Evolutionary conservation across 805 yeast genomes (phyloP), one percentile per base, ranked within the genome.

Genomic region (Cyberlindnera bimundalis): DNA sequence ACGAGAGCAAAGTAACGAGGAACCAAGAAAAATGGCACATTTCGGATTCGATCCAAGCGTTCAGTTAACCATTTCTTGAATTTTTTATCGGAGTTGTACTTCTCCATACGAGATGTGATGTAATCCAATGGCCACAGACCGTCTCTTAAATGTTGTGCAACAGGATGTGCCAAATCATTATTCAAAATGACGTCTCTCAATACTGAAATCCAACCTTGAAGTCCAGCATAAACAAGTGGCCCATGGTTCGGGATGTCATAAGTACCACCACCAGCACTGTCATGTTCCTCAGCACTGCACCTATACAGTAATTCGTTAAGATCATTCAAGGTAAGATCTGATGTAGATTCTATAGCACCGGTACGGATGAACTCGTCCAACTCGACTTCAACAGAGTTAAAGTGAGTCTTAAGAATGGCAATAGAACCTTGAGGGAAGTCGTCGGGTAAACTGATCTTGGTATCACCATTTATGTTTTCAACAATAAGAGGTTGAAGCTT

Each of bases 51-150:
- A 4, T 74, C 76, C 27, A 84, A 70, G 51, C 97, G 70, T 2
- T 74, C 59, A 24, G 64, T 66, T 29, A 91, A 64, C 97, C 97
- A 93, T 1, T 66, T 68, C 42, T 68, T 77, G 53, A 87, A 79
- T n/a, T 64, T 68, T 6, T 55, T 54, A 16, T 85, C 58, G n/a
- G 76, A 76, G 4, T 71, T 62, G 51, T 77, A 87, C 49, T 78
- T 74, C 28, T 68, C 66, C 36, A 89, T 63, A 39, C 99, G 71
- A 38, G 72, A 64, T 2, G 77, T 72, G 16, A 82, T 68, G 59
- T 78, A 85, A 55, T 88, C 96, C 26, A 89, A 66, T 0, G 98
- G 95, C 99, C 99, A 91, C 28, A 68, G 61, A 1, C 98, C 98
- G 14, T 73, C 70, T 52, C 98, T 71, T 46, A 91, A 67, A 59